Evolutionary conservation across 768 basidiomycete genomes (phyloP).

Genomic region (Tremella mesenterica): DNA sequence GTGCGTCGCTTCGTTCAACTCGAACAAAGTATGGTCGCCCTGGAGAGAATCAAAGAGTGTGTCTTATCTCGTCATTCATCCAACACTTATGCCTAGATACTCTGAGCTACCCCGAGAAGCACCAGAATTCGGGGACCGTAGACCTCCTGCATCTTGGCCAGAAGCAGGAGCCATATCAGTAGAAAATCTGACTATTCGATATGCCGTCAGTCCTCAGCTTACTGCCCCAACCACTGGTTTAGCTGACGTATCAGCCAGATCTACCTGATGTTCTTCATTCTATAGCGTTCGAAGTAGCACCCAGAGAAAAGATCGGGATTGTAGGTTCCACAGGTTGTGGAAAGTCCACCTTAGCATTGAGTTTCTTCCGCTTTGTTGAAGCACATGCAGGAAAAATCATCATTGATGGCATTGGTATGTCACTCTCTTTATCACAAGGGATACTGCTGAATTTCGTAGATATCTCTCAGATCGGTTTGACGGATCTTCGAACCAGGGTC

Average conservation of each 20-base stretch:
- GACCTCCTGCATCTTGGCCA: slow-evolving; percentile 77
- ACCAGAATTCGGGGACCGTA: slow-evolving; percentile 74
- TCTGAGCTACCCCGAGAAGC: slow-evolving; percentile 69
- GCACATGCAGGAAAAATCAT: slow-evolving; percentile 64
- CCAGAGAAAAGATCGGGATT: slow-evolving; percentile 64
- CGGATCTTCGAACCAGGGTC: slow-evolving; percentile 66
- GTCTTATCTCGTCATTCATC: not conserved
- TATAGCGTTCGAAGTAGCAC: slow-evolving; percentile 62
- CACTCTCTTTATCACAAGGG: not conserved
- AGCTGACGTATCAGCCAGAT: slow-evolving; percentile 57
- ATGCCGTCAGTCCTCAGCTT: slow-evolving; percentile 39
- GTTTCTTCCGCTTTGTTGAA: slow-evolving; percentile 87
- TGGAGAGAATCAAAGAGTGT: slow-evolving; percentile 86
- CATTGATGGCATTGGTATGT: slow-evolving; percentile 56
- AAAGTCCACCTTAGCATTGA: slow-evolving; percentile 52
- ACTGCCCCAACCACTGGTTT: not conserved
- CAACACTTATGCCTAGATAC: slow-evolving; percentile 14
- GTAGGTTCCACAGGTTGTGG: slow-evolving; percentile 46
- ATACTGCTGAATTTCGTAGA: slow-evolving; percentile 45
- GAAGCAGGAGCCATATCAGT: slow-evolving; percentile 55
- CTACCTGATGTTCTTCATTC: slow-evolving; percentile 76
- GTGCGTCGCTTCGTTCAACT: slow-evolving; percentile 56
- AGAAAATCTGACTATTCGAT: slow-evolving; percentile 63
- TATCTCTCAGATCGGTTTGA: slow-evolving; percentile 68
- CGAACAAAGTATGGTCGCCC: slow-evolving; percentile 78